phyloP scores from a whole-genome alignment of 78 protist genomes.

The Dictyostelium capitatum region DNA sequence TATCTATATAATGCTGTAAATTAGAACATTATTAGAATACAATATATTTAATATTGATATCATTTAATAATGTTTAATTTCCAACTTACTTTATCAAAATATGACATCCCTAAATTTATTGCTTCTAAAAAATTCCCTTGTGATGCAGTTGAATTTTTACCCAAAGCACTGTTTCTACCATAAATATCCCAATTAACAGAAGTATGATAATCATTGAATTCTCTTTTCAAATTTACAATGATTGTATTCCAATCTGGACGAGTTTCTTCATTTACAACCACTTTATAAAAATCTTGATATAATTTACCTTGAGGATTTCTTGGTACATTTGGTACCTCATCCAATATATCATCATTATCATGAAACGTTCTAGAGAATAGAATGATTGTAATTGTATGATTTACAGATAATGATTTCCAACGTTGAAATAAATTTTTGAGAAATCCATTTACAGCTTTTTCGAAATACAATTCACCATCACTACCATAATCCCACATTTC shows the following conservation, averaged over 20 bases:
- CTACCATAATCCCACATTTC: slow-evolving; percentile 91
- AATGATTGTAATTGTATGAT: slow-evolving; percentile 84
- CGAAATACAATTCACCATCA: slow-evolving; percentile 88
- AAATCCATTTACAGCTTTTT: slow-evolving; percentile 86
- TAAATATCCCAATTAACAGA: slow-evolving; percentile 75
- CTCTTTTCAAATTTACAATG: slow-evolving; percentile 67
- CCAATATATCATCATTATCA: slow-evolving; percentile 36
- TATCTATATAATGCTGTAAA: slow-evolving; percentile 85
- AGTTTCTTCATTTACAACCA: slow-evolving; percentile 72
- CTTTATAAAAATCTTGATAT: slow-evolving; percentile 87
- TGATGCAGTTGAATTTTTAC: slow-evolving; percentile 84
- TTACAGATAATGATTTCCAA: slow-evolving; percentile 77
- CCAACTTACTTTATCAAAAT: slow-evolving; percentile 83
- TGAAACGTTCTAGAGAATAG: slow-evolving; percentile 79
- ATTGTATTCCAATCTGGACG: slow-evolving; percentile 78
- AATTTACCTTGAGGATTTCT: slow-evolving; percentile 38
- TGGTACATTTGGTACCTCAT: slow-evolving; percentile 60
- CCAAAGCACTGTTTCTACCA: slow-evolving; percentile 66
- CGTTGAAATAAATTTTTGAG: slow-evolving; percentile 64
- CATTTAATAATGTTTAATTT: neutral
- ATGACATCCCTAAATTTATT: slow-evolving; percentile 83
- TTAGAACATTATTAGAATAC: neutral
- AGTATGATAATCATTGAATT: slow-evolving; percentile 69
- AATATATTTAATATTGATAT: neutral
- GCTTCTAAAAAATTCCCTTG: slow-evolving; percentile 89